A percentile compares a stretch with the other conserved stretches of the same genome.
Conservation (phyloP, 805 yeast species). For the Lipomyces starkeyi region DNA sequence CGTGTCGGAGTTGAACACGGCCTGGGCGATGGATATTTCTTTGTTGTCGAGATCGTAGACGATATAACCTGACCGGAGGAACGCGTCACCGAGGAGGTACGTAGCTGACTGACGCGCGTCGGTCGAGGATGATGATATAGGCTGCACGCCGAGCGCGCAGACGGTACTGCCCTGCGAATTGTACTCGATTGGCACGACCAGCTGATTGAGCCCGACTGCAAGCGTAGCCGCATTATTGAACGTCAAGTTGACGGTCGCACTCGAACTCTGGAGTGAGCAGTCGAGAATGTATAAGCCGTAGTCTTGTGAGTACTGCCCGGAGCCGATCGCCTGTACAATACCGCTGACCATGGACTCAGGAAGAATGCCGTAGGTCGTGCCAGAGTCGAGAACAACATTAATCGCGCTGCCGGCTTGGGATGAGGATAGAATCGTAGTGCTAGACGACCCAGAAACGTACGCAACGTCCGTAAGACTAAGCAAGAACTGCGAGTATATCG, state of each 20-base stretch:
- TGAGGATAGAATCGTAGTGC: slow-evolving; percentile 10
- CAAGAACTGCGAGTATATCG: slow-evolving; percentile 17
- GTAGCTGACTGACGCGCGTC: slow-evolving; percentile 36
- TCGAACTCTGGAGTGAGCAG: slow-evolving; percentile 44
- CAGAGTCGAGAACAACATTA: slow-evolving; percentile 59
- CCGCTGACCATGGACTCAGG: slow-evolving; percentile 48
- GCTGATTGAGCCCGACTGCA: slow-evolving; percentile 51
- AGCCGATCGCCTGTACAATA: slow-evolving; percentile 47
- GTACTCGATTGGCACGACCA: slow-evolving; percentile 33
- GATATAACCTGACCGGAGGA: slow-evolving; percentile 64
- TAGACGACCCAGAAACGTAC: slow-evolving; percentile 11
- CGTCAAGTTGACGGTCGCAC: slow-evolving; percentile 50
- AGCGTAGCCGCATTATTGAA: slow-evolving; percentile 57
- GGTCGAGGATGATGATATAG: slow-evolving; percentile 14
- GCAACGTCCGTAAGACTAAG: slow-evolving; percentile 27
- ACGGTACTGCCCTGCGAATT: slow-evolving; percentile 34
- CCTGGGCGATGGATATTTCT: slow-evolving; percentile 64
- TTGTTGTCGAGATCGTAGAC: slow-evolving; percentile 67
- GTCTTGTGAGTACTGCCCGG: slow-evolving; percentile 47
- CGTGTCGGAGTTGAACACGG: slow-evolving; percentile 37
- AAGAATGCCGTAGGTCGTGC: slow-evolving; percentile 58
- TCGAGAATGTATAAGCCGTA: slow-evolving; percentile 52
- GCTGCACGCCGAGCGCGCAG: slow-evolving; percentile 41
- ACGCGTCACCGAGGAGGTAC: slow-evolving; percentile 59
- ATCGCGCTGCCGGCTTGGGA: slow-evolving; percentile 24